Evolutionary conservation across 2,329 filamentous ascomycete species (phyloP).

Genomic region (Zopfia rhizophila): DNA sequence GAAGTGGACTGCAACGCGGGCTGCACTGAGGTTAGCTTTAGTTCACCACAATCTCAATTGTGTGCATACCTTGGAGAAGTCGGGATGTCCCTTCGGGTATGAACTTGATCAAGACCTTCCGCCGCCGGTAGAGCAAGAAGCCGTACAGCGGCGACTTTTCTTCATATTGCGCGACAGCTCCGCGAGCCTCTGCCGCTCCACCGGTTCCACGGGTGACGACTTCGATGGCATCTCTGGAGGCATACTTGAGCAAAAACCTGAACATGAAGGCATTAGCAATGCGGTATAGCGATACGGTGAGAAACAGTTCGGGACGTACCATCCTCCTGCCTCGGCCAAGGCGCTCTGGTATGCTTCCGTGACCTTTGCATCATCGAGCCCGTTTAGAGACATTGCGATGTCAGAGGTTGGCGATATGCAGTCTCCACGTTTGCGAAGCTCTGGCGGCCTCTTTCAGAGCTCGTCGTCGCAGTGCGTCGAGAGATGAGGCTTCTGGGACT

Average conservation of each 20-base stretch:
- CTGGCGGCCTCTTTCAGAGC: conserved; percentile 5
- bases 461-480: conserved; percentile 2
- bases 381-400: conserved; percentile 88
- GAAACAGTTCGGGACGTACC: conserved; percentile 68
- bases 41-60: conserved; percentile 5
- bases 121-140: conserved; percentile 86
- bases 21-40: conserved; percentile 62
- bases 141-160: conserved; percentile 92
- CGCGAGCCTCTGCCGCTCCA: conserved; percentile 85
- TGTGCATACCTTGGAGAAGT: conserved; percentile 82
- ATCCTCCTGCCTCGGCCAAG: conserved; percentile 87
- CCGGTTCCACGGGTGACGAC: conserved; percentile 80
- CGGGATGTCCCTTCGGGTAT: conserved; percentile 90
- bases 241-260: conserved; percentile 96
- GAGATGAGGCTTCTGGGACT: conserved; percentile 11
- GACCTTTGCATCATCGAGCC: conserved; percentile 83
- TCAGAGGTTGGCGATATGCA: conserved; percentile 16
- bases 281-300: conserved; percentile 15
- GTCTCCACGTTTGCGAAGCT: not conserved
- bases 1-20: conserved; percentile 79
- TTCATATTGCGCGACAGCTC: conserved; percentile 79
- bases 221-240: conserved; percentile 86
- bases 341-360: conserved; percentile 86
- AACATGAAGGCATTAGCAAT: conserved; percentile 33
- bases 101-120: conserved; percentile 93